phyloP scores from a whole-genome alignment of 140 eudicot genomes.

The Oenanthe javanica region DNA sequence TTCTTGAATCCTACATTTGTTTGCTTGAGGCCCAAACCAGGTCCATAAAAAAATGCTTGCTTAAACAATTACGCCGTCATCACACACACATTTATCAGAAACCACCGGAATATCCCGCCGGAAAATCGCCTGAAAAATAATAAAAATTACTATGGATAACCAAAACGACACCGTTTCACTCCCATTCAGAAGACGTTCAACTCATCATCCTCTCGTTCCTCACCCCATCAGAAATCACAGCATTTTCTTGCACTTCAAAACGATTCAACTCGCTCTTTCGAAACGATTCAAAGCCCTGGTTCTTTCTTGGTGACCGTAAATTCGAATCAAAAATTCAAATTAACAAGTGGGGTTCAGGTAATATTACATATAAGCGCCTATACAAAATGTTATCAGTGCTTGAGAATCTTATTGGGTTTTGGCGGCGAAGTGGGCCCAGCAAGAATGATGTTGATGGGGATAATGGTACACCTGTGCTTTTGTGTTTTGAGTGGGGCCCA shows the following conservation, averaged over 20 bases:
- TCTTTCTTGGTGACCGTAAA: conserved; percentile 63
- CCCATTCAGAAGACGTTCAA: no score
- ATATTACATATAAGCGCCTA: conserved; percentile 45
- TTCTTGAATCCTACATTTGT: background rate
- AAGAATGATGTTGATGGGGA: background rate
- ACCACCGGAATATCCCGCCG: background rate
- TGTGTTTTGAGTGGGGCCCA: conserved; percentile 3
- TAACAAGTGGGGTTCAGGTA: conserved; percentile 58
- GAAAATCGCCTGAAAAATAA: background rate
- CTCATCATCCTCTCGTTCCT: conserved; percentile 78
- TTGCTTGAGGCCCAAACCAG: background rate
- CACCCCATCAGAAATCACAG: conserved; percentile 52
- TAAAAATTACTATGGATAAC: background rate
- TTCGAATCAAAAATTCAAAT: conserved; percentile 77
- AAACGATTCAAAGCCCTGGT: conserved; percentile 58
- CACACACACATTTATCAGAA: background rate
- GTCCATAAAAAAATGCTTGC: background rate
- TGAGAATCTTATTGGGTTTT: conserved; percentile 72
- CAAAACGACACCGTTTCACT: background rate
- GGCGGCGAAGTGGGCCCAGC: conserved; percentile 52
- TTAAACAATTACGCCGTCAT: no score
- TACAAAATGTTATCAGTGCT: conserved; percentile 47
- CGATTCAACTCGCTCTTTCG: conserved; percentile 49
- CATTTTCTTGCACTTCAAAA: conserved; percentile 77
- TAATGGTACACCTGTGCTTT: background rate